Conservation (phyloP, 306 rosid species). For the Oemleria cerasiformis region DNA sequence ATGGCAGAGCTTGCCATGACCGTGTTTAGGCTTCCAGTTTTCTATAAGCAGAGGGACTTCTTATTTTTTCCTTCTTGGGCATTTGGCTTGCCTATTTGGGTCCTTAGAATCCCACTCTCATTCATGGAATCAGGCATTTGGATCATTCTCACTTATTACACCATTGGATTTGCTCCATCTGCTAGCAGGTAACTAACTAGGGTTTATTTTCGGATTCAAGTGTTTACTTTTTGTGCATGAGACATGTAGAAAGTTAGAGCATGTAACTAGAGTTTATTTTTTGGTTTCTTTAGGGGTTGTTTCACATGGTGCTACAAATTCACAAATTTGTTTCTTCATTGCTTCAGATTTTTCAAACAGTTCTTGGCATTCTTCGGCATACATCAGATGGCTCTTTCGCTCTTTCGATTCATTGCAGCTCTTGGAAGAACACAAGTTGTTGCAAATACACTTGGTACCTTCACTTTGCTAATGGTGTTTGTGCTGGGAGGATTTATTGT, state of each 20-base stretch:
- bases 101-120: slow-evolving; percentile 74
- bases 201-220: not conserved
- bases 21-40: slow-evolving; percentile 60
- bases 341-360: slow-evolving; percentile 69
- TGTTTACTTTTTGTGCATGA: no score
- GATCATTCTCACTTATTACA: slow-evolving; percentile 65
- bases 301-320: not conserved
- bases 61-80: slow-evolving; percentile 86
- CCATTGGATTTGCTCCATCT: slow-evolving; percentile 82
- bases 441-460: slow-evolving; percentile 60
- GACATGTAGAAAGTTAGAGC: no score
- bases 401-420: slow-evolving; percentile 80
- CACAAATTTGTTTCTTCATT: slow-evolving; percentile 4
- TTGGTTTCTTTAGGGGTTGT: not conserved
- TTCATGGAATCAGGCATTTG: slow-evolving; percentile 63
- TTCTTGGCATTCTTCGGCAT: slow-evolving; percentile 71
- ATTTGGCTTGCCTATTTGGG: slow-evolving; percentile 64
- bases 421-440: slow-evolving; percentile 70
- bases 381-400: slow-evolving; percentile 74
- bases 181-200: slow-evolving; percentile 49
- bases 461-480: slow-evolving; percentile 57
- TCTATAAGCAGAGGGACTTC: slow-evolving; percentile 69
- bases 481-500: slow-evolving; percentile 90
- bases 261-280: not conserved
- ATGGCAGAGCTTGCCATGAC: slow-evolving; percentile 62